Evolutionary conservation across 1,284 basidiomycete species (phyloP).

Genomic region (Cutaneotrichosporon sp.): DNA sequence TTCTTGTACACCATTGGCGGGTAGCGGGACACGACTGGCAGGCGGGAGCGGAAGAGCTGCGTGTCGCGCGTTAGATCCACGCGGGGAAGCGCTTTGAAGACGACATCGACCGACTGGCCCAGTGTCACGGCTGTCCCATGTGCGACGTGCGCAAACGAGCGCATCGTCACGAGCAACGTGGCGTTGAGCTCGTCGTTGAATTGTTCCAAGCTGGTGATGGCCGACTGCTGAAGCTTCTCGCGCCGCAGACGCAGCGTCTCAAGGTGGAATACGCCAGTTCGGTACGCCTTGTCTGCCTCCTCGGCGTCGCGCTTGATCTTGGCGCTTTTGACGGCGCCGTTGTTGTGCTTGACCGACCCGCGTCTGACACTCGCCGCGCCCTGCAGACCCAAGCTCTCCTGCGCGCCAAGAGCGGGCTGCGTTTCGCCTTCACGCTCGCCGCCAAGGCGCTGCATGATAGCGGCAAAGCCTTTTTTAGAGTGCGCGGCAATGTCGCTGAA

Average conservation of each 20-base stretch:
- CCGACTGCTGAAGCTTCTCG: constrained; percentile 75
- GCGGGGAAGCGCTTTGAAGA: constrained; percentile 54
- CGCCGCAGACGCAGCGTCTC: constrained; percentile 82
- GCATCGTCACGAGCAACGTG: constrained; percentile 61
- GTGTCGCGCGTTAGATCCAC: constrained; percentile 67
- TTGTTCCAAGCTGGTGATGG: constrained; percentile 73
- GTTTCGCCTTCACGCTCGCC: constrained; percentile 35
- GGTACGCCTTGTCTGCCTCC: constrained; percentile 92
- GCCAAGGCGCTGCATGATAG: constrained; percentile 44
- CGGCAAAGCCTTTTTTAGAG: constrained; percentile 45
- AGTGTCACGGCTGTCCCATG: constrained; percentile 54
- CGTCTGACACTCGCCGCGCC: background rate
- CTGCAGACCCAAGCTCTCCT: constrained; percentile 6
- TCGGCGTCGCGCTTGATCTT: constrained; percentile 84
- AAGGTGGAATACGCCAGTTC: constrained; percentile 84
- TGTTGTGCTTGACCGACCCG: constrained; percentile 12
- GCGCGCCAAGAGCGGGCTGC: constrained; percentile 9
- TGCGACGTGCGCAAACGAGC: constrained; percentile 70
- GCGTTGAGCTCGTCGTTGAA: constrained; percentile 71
- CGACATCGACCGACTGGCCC: constrained; percentile 52
- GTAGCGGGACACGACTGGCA: constrained; percentile 7
- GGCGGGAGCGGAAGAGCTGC: constrained; percentile 13
- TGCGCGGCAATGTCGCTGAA: constrained; percentile 45
- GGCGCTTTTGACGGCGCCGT: constrained; percentile 61
- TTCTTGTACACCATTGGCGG: constrained; percentile 42